Base-by-base conservation (phyloP, 495 filamentous ascomycete genomes). In the Hyaloscypha variabilis region DNA sequence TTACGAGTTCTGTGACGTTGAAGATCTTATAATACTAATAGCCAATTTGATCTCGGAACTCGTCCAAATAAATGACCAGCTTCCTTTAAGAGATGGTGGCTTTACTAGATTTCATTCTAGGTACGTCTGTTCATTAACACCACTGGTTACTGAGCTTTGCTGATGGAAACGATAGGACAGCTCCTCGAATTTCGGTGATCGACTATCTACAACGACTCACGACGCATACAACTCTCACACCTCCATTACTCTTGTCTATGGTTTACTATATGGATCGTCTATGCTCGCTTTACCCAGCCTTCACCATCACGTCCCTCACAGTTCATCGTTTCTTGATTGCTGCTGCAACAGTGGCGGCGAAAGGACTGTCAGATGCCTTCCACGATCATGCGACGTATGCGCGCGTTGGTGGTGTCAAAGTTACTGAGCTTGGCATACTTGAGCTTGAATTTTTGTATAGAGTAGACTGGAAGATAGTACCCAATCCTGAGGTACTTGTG, bases 261-360 rank as follows among this genome's bases (percentile, higher is more conserved):
- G 95, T 99, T 61, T 98, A 94, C 74, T 99, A 99, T 73, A 97
- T 99, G 65, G 96, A 99, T 76, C 88, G 91, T n/a, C 81, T 99
- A 23, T 98, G 94, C 76, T 87, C 91, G 3, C 78, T 95, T 29
- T 98, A 96, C 73, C 89, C 93, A 8, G 90, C 92, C 23, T 99
- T 99, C 77, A 96, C 92, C 42, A 94, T 99, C 58, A 95, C 89
- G 69, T 94, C 90, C 46, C 83, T 99, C n/a, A 99, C 95, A 1
- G 94, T 99, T 24, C 95, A 99, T 78, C 93, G 95, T 11, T 98
- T 98, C 75, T 84, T 99, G 19, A 99, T 99, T 67, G 90, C 94
- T 21, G 92, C 93, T 29, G 95, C 94, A 13, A 97, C 95, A 0
- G 96, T 99, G 23, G 95, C 94, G 11, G 91, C 92, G 59, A 99